Evolutionary conservation across 2,329 filamentous ascomycete species (phyloP).

Genomic region (Pyrenophora tritici-repentis): DNA sequence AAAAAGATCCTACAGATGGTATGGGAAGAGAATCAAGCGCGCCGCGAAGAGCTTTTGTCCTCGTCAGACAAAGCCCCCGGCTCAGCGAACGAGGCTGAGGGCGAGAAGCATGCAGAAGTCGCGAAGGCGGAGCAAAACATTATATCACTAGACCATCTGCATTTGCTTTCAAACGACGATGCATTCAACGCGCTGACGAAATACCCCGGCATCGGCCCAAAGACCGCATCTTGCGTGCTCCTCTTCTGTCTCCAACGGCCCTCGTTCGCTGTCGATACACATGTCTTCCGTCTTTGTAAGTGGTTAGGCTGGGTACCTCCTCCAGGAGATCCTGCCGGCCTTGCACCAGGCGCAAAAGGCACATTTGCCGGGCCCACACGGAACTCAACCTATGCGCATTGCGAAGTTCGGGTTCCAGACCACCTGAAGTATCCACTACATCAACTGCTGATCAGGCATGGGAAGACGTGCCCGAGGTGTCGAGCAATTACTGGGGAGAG

Average conservation of each 20-base stretch:
- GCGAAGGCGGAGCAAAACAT: conserved; percentile 61
- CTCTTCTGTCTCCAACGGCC: conserved; percentile 68
- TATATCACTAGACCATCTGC: conserved; percentile 68
- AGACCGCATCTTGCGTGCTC: conserved; percentile 68
- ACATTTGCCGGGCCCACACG: conserved; percentile 53
- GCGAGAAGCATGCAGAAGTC: conserved; percentile 63
- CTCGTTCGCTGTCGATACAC: conserved; percentile 68
- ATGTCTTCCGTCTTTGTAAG: conserved; percentile 66
- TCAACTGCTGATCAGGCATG: conserved; percentile 65
- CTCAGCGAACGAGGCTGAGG: conserved; percentile 52
- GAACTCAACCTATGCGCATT: conserved; percentile 63
- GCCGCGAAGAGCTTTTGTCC: conserved; percentile 54
- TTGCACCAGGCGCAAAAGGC: conserved; percentile 43
- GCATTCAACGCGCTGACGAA: conserved; percentile 62
- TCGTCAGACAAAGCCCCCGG: conserved; percentile 46
- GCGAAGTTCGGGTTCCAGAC: conserved; percentile 65
- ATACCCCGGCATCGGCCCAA: conserved; percentile 68
- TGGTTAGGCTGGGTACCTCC: conserved; percentile 67
- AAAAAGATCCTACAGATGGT: conserved; percentile 75
- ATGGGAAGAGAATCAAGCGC: conserved; percentile 68
- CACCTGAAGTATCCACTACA: conserved; percentile 67
- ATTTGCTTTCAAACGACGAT: conserved; percentile 59
- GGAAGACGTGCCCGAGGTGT: conserved; percentile 65
- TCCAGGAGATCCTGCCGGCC: conserved; percentile 39
- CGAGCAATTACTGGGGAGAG: conserved; percentile 64